phyloP scores from a whole-genome alignment of 345 rosid species.

The Eucalyptus sp. region DNA sequence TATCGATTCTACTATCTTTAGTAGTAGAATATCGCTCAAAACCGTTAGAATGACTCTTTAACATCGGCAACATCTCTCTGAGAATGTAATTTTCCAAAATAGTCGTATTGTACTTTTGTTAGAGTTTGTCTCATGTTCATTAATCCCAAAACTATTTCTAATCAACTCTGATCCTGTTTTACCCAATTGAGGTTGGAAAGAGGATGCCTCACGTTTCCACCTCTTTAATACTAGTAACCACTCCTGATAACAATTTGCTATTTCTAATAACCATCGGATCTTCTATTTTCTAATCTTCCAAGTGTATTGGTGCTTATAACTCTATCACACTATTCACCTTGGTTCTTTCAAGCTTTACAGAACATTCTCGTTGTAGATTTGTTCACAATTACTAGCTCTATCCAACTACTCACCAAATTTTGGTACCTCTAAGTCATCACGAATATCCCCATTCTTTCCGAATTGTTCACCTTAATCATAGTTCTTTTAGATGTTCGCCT shows the following conservation, averaged over 20 bases:
- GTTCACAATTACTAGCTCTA: background rate
- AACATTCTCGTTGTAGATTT: background rate
- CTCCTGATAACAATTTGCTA: background rate
- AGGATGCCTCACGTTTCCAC: background rate
- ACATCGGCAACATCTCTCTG: fast-evolving
- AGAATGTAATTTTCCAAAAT: background rate
- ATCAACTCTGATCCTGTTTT: background rate
- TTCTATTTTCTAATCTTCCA: background rate
- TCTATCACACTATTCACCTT: background rate
- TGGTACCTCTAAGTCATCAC: background rate
- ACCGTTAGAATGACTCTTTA: background rate
- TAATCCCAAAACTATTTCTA: background rate
- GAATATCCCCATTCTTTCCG: fast-evolving
- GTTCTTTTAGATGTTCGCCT: background rate
- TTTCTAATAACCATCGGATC: background rate
- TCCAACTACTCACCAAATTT: background rate
- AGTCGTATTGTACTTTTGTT: background rate
- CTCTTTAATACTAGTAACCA: background rate
- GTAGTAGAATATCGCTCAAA: background rate
- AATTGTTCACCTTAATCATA: background rate
- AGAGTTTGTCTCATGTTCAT: background rate
- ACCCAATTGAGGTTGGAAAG: background rate
- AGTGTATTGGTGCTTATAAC: background rate
- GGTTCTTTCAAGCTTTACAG: background rate
- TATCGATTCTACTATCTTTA: background rate